phyloP scores from a whole-genome alignment of 768 basidiomycete species.

The Phlebiopsis gigantea region DNA sequence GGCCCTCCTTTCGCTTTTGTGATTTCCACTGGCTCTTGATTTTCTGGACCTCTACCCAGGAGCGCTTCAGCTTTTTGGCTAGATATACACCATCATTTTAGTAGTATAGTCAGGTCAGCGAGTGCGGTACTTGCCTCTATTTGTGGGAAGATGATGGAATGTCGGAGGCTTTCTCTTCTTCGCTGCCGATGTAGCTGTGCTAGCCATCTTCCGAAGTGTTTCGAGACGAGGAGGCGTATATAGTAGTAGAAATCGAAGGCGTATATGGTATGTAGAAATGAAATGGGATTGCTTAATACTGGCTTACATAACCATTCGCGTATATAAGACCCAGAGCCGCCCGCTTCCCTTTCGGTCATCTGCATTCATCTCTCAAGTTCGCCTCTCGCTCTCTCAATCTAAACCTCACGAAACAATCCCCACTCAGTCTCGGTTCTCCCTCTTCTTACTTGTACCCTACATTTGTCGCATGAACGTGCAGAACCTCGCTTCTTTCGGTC shows the following conservation, averaged over 20 bases:
- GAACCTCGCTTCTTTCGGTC: constrained; percentile 82
- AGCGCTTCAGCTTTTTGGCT: constrained; percentile 80
- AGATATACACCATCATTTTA: constrained; percentile 2
- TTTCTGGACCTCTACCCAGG: constrained; percentile 75
- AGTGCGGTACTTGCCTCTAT: constrained; percentile 42
- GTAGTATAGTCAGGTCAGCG: neutral
- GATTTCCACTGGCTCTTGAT: constrained; percentile 75
- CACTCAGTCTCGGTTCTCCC: constrained; percentile 39
- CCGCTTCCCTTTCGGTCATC: constrained; percentile 8
- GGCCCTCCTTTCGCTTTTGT: constrained; percentile 51
- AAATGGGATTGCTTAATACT: neutral
- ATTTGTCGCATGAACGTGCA: constrained; percentile 89
- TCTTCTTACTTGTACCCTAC: constrained; percentile 23
- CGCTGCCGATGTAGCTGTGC: constrained; percentile 18
- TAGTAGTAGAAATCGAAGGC: too few species aligned
- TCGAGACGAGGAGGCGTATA: constrained; percentile 6
- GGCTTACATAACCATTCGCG: constrained; percentile 13
- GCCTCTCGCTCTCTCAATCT: constrained; percentile 20
- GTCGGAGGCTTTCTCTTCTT: constrained; percentile 64
- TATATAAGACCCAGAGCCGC: constrained; percentile 7
- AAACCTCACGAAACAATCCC: constrained; percentile 28
- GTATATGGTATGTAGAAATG: too few species aligned
- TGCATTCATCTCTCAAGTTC: constrained; percentile 18
- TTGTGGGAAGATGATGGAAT: constrained; percentile 60
- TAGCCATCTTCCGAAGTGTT: constrained; percentile 5